Evolutionary conservation across 2,329 filamentous ascomycete genomes (phyloP), one percentile per base, ranked within the genome.

Genomic region (Didymella sp.): DNA sequence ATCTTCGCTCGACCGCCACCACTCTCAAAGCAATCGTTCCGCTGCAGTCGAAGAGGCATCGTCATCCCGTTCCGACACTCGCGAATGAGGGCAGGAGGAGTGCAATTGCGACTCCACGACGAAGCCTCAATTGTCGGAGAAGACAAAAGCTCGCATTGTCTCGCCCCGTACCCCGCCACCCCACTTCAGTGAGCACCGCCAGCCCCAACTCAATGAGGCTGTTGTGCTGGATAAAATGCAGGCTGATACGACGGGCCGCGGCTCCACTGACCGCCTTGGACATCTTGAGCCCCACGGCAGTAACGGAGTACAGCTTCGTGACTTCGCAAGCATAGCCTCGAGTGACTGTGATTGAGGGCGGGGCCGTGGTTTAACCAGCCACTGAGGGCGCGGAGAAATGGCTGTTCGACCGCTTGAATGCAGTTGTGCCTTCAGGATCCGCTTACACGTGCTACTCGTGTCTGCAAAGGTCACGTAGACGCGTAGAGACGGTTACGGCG

Each of bases 161-260:
- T 56, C 60, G 47, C 61, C 52, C 51, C 44, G 31, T 62, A 50
- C 60, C 64, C 60, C 65, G 46, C 60, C 58, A 60, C 56, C 35
- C 51, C 56, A 58, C 59, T 50, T 49, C 54, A 57, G 28, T 37
- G 15, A 59, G 43, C 47, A 48, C 37, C 15, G 28, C 30, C 35
- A 55, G 15, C 19, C 28, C 42, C 53, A 56, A 44, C 47, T 50
- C 41, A 51, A 58, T 24, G 38, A 52, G 55, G 43, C 52, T 50
- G 33, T 51, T 38, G 37, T 45, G 38, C 48, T 55, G 67, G 63
- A 58, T 64, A 65, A 72, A 65, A 50, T 64, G 67, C 64, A 74
- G 67, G 62, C 67, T 68, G 72, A 72, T 70, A 68, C 65, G 66
- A 66, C 73, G 73, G 73, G 63, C 73, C 73, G 73, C 50, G 27